Evolutionary conservation across 352 stramenopile species (phyloP).

Genomic region (Pythium pyrilobum): DNA sequence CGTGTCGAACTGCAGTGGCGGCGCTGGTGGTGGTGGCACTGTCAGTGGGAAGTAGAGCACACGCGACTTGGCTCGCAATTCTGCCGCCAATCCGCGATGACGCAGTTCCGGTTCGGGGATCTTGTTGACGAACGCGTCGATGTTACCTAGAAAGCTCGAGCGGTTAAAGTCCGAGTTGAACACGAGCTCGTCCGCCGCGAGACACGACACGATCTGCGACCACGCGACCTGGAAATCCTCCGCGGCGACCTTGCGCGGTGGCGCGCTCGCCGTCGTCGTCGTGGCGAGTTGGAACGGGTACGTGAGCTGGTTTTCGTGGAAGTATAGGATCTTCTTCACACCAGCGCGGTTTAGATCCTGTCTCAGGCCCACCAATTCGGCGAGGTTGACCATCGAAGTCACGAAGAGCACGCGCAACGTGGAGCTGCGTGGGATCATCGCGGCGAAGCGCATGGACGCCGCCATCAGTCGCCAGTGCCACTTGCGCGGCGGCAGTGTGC

Average conservation of each 20-base stretch:
- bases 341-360: constrained; percentile 15
- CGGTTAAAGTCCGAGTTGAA: constrained; percentile 54
- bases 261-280: not conserved
- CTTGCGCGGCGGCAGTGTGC: constrained; percentile 34
- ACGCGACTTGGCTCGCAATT: constrained; percentile 24
- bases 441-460: constrained; percentile 24
- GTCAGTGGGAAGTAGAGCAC: constrained; percentile 41
- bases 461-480: constrained; percentile 48
- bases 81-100: constrained; percentile 9
- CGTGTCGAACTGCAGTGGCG: not conserved
- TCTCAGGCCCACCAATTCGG: constrained; percentile 32
- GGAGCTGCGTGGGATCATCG: constrained; percentile 11
- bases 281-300: constrained; percentile 33
- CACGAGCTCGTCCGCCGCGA: constrained; percentile 36
- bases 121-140: constrained; percentile 48
- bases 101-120: constrained; percentile 37
- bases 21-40: constrained; percentile 5
- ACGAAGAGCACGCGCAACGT: constrained; percentile 31
- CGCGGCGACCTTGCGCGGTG: constrained; percentile 27
- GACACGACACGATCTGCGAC: constrained; percentile 46
- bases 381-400: constrained; percentile 41
- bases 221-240: constrained; percentile 54
- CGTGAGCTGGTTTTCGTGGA: constrained; percentile 65
- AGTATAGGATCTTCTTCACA: constrained; percentile 49
- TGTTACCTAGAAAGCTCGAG: constrained; percentile 31